Conservation (phyloP, 768 basidiomycete species). For the Boletus coccyginus region DNA sequence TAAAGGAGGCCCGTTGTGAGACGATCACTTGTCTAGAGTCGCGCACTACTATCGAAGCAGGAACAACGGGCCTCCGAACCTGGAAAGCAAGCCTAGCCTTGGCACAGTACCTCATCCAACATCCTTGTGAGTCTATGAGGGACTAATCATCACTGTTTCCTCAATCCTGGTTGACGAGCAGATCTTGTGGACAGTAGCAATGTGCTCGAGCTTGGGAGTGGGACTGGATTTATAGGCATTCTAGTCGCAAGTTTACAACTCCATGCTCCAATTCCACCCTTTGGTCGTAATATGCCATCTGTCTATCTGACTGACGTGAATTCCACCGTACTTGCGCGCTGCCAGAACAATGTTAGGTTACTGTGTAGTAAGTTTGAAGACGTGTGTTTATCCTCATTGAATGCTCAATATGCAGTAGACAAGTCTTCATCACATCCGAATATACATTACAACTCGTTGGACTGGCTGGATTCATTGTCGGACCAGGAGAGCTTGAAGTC, state of each 20-base stretch:
- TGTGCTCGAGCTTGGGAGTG: slow-evolving; percentile 74
- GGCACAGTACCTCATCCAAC: slow-evolving; percentile 54
- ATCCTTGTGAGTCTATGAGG: slow-evolving; percentile 46
- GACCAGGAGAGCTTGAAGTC: slow-evolving; percentile 13
- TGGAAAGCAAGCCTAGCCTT: slow-evolving; percentile 74
- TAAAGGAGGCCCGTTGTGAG: slow-evolving; percentile 27
- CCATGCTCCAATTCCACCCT: not conserved
- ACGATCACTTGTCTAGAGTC: slow-evolving; percentile 69
- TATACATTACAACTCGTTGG: slow-evolving; percentile 47
- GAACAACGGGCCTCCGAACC: slow-evolving; percentile 78
- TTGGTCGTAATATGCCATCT: slow-evolving; percentile 7
- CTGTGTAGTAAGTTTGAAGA: slow-evolving; percentile 57
- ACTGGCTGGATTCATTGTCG: slow-evolving; percentile 65
- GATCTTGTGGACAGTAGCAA: slow-evolving; percentile 30
- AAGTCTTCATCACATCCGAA: slow-evolving; percentile 47
- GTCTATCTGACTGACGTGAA: slow-evolving; percentile 66
- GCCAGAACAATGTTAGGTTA: slow-evolving; percentile 56
- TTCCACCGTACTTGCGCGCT: slow-evolving; percentile 58
- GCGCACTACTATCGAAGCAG: slow-evolving; percentile 66
- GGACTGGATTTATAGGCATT: slow-evolving; percentile 72
- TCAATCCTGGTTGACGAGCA: not conserved
- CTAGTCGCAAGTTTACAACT: slow-evolving; percentile 56
- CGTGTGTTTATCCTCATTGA: not conserved
- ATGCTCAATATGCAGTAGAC: slow-evolving; percentile 39
- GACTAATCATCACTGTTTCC: not conserved